phyloP scores from a whole-genome alignment of 2,329 filamentous ascomycete genomes.

The Podosphaera xanthii region DNA sequence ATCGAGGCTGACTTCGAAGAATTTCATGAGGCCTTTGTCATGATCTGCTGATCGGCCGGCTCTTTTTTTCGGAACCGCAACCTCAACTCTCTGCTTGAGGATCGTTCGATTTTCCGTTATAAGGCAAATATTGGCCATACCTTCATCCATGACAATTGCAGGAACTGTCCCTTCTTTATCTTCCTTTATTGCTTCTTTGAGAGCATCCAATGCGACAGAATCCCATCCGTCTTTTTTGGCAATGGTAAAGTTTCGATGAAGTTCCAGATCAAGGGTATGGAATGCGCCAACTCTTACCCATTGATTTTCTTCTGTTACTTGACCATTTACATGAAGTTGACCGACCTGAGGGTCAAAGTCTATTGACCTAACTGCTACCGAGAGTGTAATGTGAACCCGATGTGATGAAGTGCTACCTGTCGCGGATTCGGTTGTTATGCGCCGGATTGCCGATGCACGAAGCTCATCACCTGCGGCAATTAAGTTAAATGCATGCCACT shows the following conservation, averaged over 20 bases:
- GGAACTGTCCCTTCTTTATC: slow-evolving; percentile 64
- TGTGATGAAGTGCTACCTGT: slow-evolving; percentile 39
- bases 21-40: slow-evolving; percentile 48
- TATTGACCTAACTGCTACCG: slow-evolving; percentile 39
- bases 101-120: slow-evolving; percentile 64
- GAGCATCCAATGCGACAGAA: slow-evolving; percentile 55
- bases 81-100: slow-evolving; percentile 46
- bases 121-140: slow-evolving; percentile 59
- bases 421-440: slow-evolving; percentile 32
- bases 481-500: slow-evolving; percentile 59
- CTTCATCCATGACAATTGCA: slow-evolving; percentile 86
- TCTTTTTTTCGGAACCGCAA: slow-evolving; percentile 43
- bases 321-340: slow-evolving; percentile 44
- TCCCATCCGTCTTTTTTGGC: slow-evolving; percentile 81
- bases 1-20: slow-evolving; percentile 55
- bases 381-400: slow-evolving; percentile 39
- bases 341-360: slow-evolving; percentile 48
- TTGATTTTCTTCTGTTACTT: slow-evolving; percentile 41
- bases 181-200: slow-evolving; percentile 58
- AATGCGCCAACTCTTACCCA: slow-evolving; percentile 42
- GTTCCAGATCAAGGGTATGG: slow-evolving; percentile 62
- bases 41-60: slow-evolving; percentile 36
- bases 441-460: slow-evolving; percentile 41
- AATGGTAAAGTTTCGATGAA: slow-evolving; percentile 69
- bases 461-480: slow-evolving; percentile 42